Base-by-base conservation (phyloP, 2,329 filamentous ascomycete species). In the Alternaria solani region DNA sequence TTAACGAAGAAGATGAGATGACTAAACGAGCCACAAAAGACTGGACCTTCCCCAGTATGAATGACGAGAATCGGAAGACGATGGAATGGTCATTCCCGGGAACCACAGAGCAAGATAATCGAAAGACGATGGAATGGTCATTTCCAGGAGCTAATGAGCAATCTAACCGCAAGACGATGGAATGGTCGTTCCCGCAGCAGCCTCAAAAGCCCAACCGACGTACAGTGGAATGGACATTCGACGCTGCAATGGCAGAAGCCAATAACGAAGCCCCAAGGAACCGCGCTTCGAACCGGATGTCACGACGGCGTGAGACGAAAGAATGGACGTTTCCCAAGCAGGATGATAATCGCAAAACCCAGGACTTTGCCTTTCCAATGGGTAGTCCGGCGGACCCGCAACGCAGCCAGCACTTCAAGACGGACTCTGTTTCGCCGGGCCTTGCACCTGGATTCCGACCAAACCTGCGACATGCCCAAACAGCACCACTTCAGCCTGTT, bases 1-100 rank as follows among this genome's bases (percentile, higher is more conserved):
- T 72, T 39, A 67, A 73, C 32, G 60, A 71, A 39, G 67, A 76
- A 39, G 63, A 75, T 7, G 62, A 71, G 38, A 59, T 68, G 18
- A 65, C 64, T 11, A 72, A 80, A 71, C 78, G 81, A 34, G 76
- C 75, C 6, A 84, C 82, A 1, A 83, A 82, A 75, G 83, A 86
- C 34, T 88, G 85, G 85, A 85, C 81, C 12, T 87, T 87, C 62
- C 83, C 84, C 2, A 75, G 70, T 9, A 74, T 74, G 68, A 76
- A 80, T 18, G 76, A 76, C 61, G 75, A 74, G 12, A 73, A 81
- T 70, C 79, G 81, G n/a, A 77, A 76, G 8, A 84, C 82, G 1
- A 83, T 84, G 78, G 83, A 86, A 30, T 88, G 85, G 85, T 85
- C 82, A 3, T 87, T 87, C 61, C 69, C 74, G 36, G 36, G 36